Base-by-base conservation (phyloP, 192 early-diverging fungal species). In the Linnemannia exigua region DNA sequence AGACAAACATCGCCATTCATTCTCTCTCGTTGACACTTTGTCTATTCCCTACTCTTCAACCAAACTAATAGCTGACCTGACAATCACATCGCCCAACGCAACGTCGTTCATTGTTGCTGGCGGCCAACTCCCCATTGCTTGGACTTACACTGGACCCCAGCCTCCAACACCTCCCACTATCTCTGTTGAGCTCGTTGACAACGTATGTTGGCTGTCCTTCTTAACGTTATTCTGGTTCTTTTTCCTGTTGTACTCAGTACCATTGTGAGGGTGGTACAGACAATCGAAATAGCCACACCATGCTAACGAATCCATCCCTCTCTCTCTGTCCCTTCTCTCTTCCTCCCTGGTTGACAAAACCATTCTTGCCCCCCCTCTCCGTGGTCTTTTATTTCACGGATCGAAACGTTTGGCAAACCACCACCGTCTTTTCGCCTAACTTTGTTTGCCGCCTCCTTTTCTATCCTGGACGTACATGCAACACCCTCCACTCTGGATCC, bases 101-200 rank as follows among this genome's bases (percentile, higher is more conserved):
- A 46, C 75, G 12, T 77, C 81, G 31, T 82, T 82, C 46, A 36
- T 76, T 25, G 50, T 44, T 8, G 68, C 81, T 17, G 81, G 81
- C 20, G 70, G 75, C 19, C 47, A 22, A n/a, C 31, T 82, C 2
- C 48, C 51, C 3, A 77, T 82, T 41, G 14, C 52, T 3, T 82
- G 81, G 81, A 72, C 81, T 28, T 82, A 76, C 58, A 58, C 75
- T n/a, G 81, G 75, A 25, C 14, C 70, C 8, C 41, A 31, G 16
- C 78, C 78, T 17, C 58, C 71, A 14, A 46, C 35, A 16, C 81
- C 81, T 15, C 17, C 81, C 28, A 82, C 81, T 46, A 82, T 82
- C 28, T 82, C 81, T 22, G 69, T 82, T 12, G 81, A 82, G 36
- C 81, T 82, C 35, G 70, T 73, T 15, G 81, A 82, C 47, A 82